Conservation (phyloP, 371 early-diverging fungal species). For the Blakeslea trispora region DNA sequence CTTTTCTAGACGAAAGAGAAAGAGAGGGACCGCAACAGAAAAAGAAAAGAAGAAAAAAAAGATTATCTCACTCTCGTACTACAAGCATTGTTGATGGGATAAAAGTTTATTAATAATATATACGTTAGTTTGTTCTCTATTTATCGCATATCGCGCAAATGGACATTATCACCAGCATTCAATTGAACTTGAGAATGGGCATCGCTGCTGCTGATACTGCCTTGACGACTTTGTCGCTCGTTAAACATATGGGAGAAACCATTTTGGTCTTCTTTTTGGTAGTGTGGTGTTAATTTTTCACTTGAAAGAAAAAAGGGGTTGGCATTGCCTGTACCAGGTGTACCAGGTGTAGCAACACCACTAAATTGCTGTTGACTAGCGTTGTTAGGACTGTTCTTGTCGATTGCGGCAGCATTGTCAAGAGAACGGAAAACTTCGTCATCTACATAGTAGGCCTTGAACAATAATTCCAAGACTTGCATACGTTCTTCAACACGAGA, state of each 20-base stretch:
- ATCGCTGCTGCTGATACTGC: slow-evolving; percentile 41
- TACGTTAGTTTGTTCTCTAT: neutral
- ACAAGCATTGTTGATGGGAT: neutral
- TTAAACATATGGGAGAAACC: slow-evolving; percentile 52
- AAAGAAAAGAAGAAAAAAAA: slow-evolving; percentile 2
- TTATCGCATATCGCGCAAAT: slow-evolving; percentile 36
- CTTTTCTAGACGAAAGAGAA: neutral
- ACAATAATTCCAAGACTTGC: slow-evolving; percentile 35
- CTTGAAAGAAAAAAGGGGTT: slow-evolving; percentile 25
- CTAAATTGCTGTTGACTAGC: neutral
- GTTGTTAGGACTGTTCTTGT: neutral
- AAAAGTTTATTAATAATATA: slow-evolving; percentile 5
- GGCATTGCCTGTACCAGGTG: neutral
- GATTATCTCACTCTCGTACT: slow-evolving; percentile 1
- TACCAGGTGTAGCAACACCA: slow-evolving; percentile 5
- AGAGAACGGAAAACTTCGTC: slow-evolving; percentile 48
- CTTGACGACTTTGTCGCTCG: slow-evolving; percentile 37
- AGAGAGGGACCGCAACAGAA: no score
- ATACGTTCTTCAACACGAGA: slow-evolving; percentile 38
- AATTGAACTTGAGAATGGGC: slow-evolving; percentile 33
- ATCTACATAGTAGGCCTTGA: slow-evolving; percentile 41
- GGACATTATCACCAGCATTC: slow-evolving; percentile 26
- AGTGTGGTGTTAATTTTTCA: slow-evolving; percentile 22
- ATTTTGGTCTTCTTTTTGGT: slow-evolving; percentile 19
- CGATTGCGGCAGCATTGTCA: slow-evolving; percentile 23